These are phyloP conservation scores for Lablab purpureus DNA, from an alignment of 306 rosid genomes.

Conservation along the genomic window DNA sequence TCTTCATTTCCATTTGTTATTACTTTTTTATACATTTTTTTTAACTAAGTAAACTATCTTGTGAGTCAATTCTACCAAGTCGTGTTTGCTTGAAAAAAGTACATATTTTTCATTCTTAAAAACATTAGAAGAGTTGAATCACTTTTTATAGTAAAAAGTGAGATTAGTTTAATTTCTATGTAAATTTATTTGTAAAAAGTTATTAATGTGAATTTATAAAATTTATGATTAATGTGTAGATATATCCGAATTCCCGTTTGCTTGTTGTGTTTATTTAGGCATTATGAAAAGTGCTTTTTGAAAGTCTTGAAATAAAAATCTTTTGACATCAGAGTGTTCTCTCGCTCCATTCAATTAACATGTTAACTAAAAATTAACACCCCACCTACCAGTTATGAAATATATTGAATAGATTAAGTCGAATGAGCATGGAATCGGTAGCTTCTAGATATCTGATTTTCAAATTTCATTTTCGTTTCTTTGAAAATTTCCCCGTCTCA, in stretches of 20 bases:
- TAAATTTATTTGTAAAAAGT: too few relatives aligned
- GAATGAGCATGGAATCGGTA: constrained; percentile 14
- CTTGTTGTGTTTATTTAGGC: background rate
- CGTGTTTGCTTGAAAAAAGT: too few relatives aligned
- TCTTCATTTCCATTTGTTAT: background rate
- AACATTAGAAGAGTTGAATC: too few relatives aligned
- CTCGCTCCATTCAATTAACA: constrained; percentile 35
- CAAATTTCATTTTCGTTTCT: background rate
- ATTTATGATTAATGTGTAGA: background rate
- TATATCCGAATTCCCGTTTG: background rate
- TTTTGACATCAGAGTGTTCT: background rate
- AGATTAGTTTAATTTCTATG: background rate
- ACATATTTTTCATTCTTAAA: too few relatives aligned
- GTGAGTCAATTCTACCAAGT: too few relatives aligned
- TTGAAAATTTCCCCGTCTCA: background rate
- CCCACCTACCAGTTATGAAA: constrained; percentile 37
- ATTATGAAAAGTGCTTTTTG: constrained; percentile 2
- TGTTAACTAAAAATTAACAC: constrained; percentile 51
- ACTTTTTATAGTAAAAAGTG: background rate
- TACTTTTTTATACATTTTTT: too few relatives aligned
- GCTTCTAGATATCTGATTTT: constrained; percentile 20
- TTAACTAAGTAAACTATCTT: too few relatives aligned
- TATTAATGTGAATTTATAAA: background rate
- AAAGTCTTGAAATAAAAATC: background rate
- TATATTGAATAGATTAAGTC: constrained; percentile 22